Percentiles rank a stretch among this genome's conserved stretches.
Evolutionary conservation across 2,329 filamentous ascomycete species (phyloP).

Genomic region (Xylaria sp.): DNA sequence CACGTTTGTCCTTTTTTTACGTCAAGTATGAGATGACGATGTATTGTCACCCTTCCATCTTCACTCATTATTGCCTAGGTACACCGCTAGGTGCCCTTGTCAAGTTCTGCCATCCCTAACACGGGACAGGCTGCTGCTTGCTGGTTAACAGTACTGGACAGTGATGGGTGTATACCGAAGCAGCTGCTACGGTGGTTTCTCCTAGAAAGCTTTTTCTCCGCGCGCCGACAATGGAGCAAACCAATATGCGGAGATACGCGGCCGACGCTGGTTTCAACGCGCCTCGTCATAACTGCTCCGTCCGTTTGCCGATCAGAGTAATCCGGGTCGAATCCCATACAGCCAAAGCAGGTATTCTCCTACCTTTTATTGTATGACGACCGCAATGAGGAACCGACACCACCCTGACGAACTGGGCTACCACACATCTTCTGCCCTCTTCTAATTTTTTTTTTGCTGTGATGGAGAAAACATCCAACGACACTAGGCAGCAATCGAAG

Average conservation of each 20-base stretch:
- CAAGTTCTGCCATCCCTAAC: background rate
- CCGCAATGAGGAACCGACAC: slow-evolving; percentile 8
- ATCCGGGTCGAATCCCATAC: background rate
- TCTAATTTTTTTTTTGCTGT: background rate
- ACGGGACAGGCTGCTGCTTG: background rate
- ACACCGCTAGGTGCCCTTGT: background rate
- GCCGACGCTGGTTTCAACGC: background rate
- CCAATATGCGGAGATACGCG: background rate
- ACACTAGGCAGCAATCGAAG: background rate
- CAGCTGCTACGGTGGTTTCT: background rate
- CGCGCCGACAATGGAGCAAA: background rate
- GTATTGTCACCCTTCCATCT: background rate
- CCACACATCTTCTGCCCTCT: background rate
- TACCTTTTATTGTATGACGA: slow-evolving; percentile 13
- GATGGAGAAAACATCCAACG: background rate
- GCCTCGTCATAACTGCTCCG: background rate
- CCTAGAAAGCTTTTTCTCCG: background rate
- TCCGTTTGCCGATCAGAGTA: background rate
- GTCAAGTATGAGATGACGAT: background rate
- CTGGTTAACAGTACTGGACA: background rate
- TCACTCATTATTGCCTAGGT: background rate
- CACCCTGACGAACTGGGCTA: slow-evolving; percentile 3
- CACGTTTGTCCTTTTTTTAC: background rate
- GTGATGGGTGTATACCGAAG: background rate
- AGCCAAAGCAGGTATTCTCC: background rate